Conservation (phyloP, 192 early-diverging fungal species). For the Pecoramyces ruminantium region DNA sequence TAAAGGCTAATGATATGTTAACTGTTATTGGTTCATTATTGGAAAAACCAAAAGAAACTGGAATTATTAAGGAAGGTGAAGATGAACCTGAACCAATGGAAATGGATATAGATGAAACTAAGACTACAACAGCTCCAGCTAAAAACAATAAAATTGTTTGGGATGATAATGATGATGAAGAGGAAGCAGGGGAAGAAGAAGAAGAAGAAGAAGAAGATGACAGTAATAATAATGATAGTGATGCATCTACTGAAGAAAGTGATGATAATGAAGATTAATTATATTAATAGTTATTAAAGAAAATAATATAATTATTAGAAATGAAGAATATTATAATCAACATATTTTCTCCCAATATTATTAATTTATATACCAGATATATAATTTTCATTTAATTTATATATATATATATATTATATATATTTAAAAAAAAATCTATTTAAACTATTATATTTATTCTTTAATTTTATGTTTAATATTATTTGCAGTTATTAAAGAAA, state of each 20-base stretch:
- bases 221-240: neutral
- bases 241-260: neutral
- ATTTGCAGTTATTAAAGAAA: too few species aligned
- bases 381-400: too few species aligned
- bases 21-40: neutral
- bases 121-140: neutral
- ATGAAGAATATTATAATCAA: too few species aligned
- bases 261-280: neutral
- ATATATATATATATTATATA: too few species aligned
- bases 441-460: too few species aligned
- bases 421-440: too few species aligned
- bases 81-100: neutral
- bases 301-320: too few species aligned
- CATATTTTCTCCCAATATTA: too few species aligned
- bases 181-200: neutral
- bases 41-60: neutral
- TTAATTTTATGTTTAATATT: too few species aligned
- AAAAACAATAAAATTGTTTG: neutral
- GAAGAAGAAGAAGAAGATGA: neutral
- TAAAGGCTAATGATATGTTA: neutral
- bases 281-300: neutral
- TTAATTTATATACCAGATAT: too few species aligned
- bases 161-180: neutral
- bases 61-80: neutral
- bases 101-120: neutral